Percentiles rank a stretch among this genome's conserved stretches.
These are phyloP conservation scores for Dactylellina drechsleri DNA, from an alignment of 2,329 filamentous ascomycete genomes.

Conservation along the genomic window DNA sequence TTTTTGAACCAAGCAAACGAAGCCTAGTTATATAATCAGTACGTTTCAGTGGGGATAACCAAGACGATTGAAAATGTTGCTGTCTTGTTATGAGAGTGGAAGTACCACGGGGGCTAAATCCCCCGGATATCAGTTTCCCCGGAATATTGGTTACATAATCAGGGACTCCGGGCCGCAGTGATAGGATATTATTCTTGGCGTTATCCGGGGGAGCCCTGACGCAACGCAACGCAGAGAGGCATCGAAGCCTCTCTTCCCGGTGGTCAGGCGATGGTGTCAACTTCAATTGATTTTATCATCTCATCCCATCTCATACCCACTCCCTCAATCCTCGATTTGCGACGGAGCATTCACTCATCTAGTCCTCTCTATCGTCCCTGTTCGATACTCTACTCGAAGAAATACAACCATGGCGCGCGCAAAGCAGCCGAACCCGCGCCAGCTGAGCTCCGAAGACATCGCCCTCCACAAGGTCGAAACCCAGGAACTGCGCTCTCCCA, in stretches of 20 bases:
- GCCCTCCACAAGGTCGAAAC: conserved; percentile 48
- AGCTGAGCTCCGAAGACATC: conserved; percentile 53
- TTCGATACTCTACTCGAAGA: background rate
- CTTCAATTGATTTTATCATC: conserved; percentile 15
- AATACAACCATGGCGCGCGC: conserved; percentile 47
- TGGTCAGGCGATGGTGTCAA: conserved; percentile 53
- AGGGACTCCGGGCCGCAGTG: conserved; percentile 37
- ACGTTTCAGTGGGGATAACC: no score
- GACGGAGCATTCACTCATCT: no score
- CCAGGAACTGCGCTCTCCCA: conserved; percentile 48
- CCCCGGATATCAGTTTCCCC: no score
- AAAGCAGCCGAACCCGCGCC: conserved; percentile 53
- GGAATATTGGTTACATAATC: no score
- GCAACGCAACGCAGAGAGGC: conserved; percentile 18
- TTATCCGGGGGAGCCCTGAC: conserved; percentile 8
- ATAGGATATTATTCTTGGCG: conserved; percentile 23
- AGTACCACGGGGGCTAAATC: no score
- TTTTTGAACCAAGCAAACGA: no score
- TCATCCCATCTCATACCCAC: background rate
- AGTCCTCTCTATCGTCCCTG: no score
- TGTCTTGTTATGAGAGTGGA: conserved; percentile 3
- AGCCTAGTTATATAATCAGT: no score
- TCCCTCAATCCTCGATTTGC: background rate
- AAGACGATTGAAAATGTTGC: no score
- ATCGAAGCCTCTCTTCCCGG: background rate